phyloP scores from a whole-genome alignment of 2,329 filamentous ascomycete genomes.

The Fusarium nanum region DNA sequence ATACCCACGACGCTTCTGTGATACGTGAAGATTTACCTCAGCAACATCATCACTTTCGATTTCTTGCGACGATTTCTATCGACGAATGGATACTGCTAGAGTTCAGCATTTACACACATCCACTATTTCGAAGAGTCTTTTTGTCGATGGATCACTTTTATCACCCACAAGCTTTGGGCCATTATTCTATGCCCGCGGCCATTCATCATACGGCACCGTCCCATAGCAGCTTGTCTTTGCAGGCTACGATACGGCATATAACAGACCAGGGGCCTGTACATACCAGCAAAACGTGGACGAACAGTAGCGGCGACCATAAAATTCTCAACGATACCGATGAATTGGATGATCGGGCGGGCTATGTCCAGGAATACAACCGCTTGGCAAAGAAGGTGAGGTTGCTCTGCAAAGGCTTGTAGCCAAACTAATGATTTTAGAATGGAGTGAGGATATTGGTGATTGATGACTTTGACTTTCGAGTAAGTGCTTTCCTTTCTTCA shows the following conservation, averaged over 20 bases:
- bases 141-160: slow-evolving; percentile 37
- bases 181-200: slow-evolving; percentile 30
- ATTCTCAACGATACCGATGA: slow-evolving; percentile 62
- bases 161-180: slow-evolving; percentile 17
- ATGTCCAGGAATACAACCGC: slow-evolving; percentile 69
- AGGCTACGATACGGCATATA: slow-evolving; percentile 44
- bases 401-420: background rate
- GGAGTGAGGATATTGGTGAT: slow-evolving; percentile 59
- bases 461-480: slow-evolving; percentile 52
- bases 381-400: slow-evolving; percentile 66
- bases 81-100: background rate
- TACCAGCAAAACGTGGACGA: slow-evolving; percentile 68
- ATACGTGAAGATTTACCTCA: slow-evolving; percentile 36
- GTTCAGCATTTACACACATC: slow-evolving; percentile 24
- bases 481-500: slow-evolving; percentile 41
- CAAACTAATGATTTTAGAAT: slow-evolving; percentile 55
- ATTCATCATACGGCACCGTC: slow-evolving; percentile 38
- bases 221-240: slow-evolving; percentile 47
- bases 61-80: slow-evolving; percentile 31
- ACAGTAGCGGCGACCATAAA: slow-evolving; percentile 63
- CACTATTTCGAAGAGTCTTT: slow-evolving; percentile 2
- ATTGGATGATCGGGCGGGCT: slow-evolving; percentile 59
- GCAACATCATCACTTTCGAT: slow-evolving; percentile 9
- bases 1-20: slow-evolving; percentile 26
- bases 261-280: slow-evolving; percentile 43